Evolutionary conservation across 139 green algal genomes (phyloP).

Genomic region (Auxenochlorella pyrenoidosa): DNA sequence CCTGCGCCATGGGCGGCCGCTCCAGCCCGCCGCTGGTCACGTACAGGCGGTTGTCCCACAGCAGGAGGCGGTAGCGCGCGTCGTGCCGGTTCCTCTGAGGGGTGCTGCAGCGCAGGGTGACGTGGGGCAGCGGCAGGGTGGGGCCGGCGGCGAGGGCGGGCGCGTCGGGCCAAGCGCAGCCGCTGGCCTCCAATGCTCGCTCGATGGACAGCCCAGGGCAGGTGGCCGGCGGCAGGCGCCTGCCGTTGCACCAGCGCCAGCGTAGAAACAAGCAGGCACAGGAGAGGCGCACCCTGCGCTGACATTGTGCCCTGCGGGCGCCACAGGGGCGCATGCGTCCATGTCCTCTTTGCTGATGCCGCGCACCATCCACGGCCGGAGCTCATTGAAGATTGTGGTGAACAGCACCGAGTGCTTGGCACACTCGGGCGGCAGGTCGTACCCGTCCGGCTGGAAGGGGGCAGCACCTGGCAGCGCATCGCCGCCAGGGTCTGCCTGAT

Average conservation of each 20-base stretch:
- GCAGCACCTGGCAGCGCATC: background rate
- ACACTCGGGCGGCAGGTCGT: background rate
- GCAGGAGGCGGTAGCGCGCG: background rate
- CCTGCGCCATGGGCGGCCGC: background rate
- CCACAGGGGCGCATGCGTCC: background rate
- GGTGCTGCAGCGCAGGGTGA: background rate
- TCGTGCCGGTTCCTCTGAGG: background rate
- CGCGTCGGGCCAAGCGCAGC: background rate
- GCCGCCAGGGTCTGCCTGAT: too few relatives aligned
- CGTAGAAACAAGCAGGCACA: too few relatives aligned
- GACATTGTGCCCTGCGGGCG: background rate
- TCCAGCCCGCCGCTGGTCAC: conserved; percentile 15
- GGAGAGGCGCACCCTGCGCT: background rate
- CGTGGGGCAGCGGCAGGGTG: too few relatives aligned
- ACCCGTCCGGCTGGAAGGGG: background rate
- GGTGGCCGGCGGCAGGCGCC: too few relatives aligned
- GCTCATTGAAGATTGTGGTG: background rate
- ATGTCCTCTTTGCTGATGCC: background rate
- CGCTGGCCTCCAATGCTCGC: too few relatives aligned
- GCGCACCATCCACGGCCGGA: background rate
- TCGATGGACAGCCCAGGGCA: background rate
- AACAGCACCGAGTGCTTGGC: background rate
- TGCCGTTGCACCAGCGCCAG: too few relatives aligned
- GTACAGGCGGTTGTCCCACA: background rate
- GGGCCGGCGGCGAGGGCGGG: too few relatives aligned